Base-by-base conservation (phyloP, 179 eudicot genomes). In the Sideroxylon spinosum region DNA sequence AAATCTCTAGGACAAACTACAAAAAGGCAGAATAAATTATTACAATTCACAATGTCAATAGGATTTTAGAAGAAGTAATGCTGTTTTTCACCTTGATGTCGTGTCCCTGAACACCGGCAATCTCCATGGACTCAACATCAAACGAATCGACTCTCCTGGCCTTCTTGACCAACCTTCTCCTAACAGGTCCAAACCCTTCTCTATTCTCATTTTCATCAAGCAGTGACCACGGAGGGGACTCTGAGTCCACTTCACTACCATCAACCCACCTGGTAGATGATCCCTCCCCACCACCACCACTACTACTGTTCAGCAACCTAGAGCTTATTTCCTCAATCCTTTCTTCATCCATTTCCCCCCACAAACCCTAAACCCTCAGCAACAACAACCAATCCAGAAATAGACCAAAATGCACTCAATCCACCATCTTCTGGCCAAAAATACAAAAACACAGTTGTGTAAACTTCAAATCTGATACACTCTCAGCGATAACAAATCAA, bases 61-160 rank as follows among this genome's bases (percentile, higher is more conserved):
- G 8, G 22, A n/a, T 23, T 59, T 71, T 12, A 52, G 32, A 52
- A 16, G 26, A 52, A 53, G 6, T 20, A 57, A 22, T 67, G 69
- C 49, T 55, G 14, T 2, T 71, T 25, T 55, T 37, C 44, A 90
- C 98, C 95, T 91, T 88, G 75, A 80, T 37, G 81, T 87, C 93
- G 76, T 90, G 94, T 19, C 78, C 87, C 83, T 88, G 88, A 65
- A 86, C 53, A 5, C 88, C 97, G 84, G 91, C 84, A 88, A 95
- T 90, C 68, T 86, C 86, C 99, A 95, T 91, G 74, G 99, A 91
- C 85, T 93, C 99, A 79, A 92, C 99, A 90, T 93, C 98, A 20
- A 95, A 84, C 8, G 99, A 95, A 83, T 95, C 91, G 76, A 89
- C 85, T 78, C 99, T 90, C 76, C 76, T 93, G 71, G 92, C 91